Conservation (phyloP, 2,329 filamentous ascomycete genomes). For the Drechslerella coelobrocha region DNA sequence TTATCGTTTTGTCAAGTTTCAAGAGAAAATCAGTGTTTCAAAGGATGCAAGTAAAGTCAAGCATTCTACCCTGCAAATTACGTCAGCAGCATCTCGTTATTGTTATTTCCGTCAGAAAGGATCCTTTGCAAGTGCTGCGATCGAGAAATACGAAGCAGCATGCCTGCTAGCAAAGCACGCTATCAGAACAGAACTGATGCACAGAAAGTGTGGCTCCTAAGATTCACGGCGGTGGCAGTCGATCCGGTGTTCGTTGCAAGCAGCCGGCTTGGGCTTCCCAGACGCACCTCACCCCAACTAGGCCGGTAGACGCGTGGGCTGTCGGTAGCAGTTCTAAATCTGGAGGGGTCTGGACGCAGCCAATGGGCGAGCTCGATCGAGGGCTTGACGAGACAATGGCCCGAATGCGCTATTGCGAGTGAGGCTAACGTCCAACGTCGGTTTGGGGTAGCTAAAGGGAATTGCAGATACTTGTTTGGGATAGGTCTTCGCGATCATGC, state of each 20-base stretch:
- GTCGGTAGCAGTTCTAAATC: constrained; percentile 18
- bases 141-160: background rate
- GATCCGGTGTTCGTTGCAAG: constrained; percentile 15
- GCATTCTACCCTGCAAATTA: background rate
- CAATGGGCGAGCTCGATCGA: background rate
- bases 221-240: constrained; percentile 26
- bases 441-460: constrained; percentile 41
- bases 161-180: background rate
- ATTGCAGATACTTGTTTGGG: constrained; percentile 46
- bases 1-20: constrained; percentile 9
- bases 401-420: constrained; percentile 20
- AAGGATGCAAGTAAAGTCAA: background rate
- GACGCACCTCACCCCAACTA: constrained; percentile 4
- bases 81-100: background rate
- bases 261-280: constrained; percentile 25
- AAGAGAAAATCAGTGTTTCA: constrained; percentile 8
- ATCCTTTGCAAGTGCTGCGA: background rate
- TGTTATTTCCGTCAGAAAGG: background rate
- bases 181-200: background rate
- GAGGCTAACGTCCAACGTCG: constrained; percentile 46
- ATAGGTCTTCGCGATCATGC: constrained; percentile 35
- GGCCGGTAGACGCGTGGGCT: constrained; percentile 33
- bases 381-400: constrained; percentile 12
- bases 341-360: constrained; percentile 13
- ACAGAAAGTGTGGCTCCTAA: constrained; percentile 21